Evolutionary conservation across 805 yeast species (phyloP).

Genomic region (Candida ulmi): DNA sequence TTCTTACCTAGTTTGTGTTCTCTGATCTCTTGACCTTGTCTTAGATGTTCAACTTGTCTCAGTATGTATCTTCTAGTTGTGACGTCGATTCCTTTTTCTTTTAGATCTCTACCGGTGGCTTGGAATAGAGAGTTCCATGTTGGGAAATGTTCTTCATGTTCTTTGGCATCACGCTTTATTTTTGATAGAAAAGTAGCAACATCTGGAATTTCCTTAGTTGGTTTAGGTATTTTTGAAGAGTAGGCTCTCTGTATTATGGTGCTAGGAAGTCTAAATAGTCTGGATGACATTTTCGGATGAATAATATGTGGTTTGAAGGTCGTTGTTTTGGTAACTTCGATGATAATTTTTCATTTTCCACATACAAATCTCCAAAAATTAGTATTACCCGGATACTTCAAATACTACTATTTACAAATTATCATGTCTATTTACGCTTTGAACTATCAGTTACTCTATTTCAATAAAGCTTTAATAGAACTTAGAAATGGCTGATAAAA

Average conservation of each 20-base stretch:
- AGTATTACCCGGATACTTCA: no score
- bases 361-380: background rate
- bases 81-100: slow-evolving; percentile 71
- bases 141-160: slow-evolving; percentile 65
- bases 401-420: no score
- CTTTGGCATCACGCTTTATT: slow-evolving; percentile 73
- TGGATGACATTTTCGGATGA: slow-evolving; percentile 1
- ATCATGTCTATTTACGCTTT: no score
- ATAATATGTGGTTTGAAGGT: no score
- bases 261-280: slow-evolving; percentile 5
- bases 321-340: no score
- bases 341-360: background rate
- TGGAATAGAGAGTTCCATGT: slow-evolving; percentile 63
- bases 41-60: slow-evolving; percentile 64
- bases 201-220: slow-evolving; percentile 55
- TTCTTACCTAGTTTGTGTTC: slow-evolving; percentile 67
- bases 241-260: slow-evolving; percentile 7
- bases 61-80: slow-evolving; percentile 68
- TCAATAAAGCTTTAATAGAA: no score
- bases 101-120: slow-evolving; percentile 50
- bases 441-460: no score
- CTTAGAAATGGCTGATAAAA: slow-evolving; percentile 16
- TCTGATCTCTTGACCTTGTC: slow-evolving; percentile 47
- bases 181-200: slow-evolving; percentile 65
- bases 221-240: slow-evolving; percentile 32